Evolutionary conservation across 495 filamentous ascomycete species (phyloP).

Genomic region (Sordaria brevicollis): DNA sequence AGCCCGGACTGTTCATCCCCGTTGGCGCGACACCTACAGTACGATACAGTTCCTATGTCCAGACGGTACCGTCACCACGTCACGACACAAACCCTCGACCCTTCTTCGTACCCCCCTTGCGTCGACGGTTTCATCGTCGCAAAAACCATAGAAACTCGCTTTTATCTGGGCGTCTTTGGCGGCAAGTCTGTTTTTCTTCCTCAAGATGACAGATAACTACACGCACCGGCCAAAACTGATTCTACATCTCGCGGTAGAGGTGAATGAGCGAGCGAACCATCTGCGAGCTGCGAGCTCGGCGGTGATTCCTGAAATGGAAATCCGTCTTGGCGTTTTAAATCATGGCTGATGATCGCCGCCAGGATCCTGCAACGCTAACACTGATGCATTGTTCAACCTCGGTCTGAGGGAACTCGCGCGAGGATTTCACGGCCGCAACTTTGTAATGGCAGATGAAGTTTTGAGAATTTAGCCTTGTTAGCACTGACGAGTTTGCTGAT

Average conservation of each 20-base stretch:
- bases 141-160: neutral
- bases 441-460: neutral
- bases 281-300: constrained; percentile 4
- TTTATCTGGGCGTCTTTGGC: neutral
- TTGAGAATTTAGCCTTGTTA: neutral
- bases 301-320: constrained; percentile 18
- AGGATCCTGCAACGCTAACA: constrained; percentile 1
- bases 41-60: neutral
- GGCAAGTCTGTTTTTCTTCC: neutral
- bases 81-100: neutral
- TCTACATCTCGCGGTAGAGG: neutral
- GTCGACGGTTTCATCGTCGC: neutral
- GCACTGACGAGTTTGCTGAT: neutral
- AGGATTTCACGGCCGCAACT: neutral
- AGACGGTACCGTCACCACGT: neutral
- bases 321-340: constrained; percentile 5
- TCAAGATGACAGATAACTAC: neutral
- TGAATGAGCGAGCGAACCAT: neutral
- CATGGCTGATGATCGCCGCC: constrained; percentile 5
- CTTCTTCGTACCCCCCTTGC: neutral
- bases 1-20: neutral
- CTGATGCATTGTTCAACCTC: constrained; percentile 5
- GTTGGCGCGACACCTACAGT: neutral
- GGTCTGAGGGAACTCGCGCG: constrained; percentile 4
- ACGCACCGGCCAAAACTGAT: neutral